These are phyloP conservation scores for Parsonsia alboflavescens DNA, from an alignment of 257 asterid species.

Conservation along the genomic window DNA sequence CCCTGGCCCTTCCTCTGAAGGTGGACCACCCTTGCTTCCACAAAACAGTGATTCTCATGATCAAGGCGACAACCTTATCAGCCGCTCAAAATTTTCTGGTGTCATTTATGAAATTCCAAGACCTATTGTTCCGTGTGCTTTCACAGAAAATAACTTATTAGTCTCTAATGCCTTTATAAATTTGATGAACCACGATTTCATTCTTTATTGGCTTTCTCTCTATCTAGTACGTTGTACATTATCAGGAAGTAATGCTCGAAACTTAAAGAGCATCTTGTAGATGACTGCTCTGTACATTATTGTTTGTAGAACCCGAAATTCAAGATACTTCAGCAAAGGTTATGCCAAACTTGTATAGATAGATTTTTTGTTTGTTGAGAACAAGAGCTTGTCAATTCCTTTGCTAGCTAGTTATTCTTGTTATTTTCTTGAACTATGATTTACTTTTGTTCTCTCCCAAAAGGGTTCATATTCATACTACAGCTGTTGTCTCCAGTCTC, in stretches of 20 bases:
- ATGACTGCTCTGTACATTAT: constrained; percentile 37
- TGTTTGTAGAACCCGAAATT: constrained; percentile 19
- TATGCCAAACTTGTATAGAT: background rate
- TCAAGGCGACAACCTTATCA: constrained; percentile 34
- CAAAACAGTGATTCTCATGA: constrained; percentile 42
- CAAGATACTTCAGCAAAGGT: background rate
- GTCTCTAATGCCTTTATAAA: constrained; percentile 22
- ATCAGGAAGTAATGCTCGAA: constrained; percentile 25
- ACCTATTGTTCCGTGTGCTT: constrained; percentile 20
- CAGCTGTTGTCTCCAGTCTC: background rate
- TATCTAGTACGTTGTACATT: constrained; percentile 38
- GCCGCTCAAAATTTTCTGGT: constrained; percentile 22
- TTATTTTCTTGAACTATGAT: background rate
- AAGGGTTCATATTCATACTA: background rate
- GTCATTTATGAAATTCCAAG: constrained; percentile 14
- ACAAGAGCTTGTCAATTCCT: background rate
- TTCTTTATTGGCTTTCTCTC: constrained; percentile 24
- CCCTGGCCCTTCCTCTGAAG: constrained; percentile 29
- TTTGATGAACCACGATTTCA: constrained; percentile 12
- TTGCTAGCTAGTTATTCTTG: background rate
- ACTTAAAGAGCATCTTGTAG: constrained; percentile 11
- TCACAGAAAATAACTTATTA: constrained; percentile 14
- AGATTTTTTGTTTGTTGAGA: background rate
- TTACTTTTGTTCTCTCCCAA: background rate
- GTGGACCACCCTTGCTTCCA: constrained; percentile 47